Percentiles rank a stretch among this genome's conserved stretches.
These are phyloP conservation scores for Posidonia oceanica DNA, from an alignment of 116 monocot species.

Conservation along the genomic window DNA sequence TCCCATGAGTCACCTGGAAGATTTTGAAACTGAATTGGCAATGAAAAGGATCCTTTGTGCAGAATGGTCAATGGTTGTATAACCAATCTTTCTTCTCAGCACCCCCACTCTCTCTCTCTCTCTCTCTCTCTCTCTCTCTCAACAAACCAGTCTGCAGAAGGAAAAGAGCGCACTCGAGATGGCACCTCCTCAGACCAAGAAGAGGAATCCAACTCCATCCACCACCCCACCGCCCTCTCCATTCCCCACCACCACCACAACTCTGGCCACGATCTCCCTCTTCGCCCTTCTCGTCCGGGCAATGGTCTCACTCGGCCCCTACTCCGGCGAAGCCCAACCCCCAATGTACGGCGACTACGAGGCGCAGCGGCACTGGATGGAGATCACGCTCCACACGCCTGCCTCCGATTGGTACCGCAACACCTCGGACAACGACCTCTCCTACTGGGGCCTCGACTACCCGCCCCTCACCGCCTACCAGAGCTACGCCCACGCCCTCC, in stretches of 20 bases:
- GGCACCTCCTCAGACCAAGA: no score
- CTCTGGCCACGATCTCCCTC: conserved; percentile 23
- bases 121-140: no score
- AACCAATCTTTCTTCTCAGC: no score
- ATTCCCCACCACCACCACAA: not conserved
- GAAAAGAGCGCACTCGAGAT: no score
- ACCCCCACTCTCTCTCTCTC: no score
- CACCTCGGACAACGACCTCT: conserved; percentile 54
- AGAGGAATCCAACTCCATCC: no score
- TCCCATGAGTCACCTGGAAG: no score
- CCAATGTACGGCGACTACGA: conserved; percentile 94
- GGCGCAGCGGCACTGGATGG: conserved; percentile 99
- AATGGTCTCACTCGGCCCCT: conserved; percentile 60
- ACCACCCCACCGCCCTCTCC: not conserved
- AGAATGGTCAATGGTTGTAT: no score
- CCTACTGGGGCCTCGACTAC: conserved; percentile 97
- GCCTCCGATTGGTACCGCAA: conserved; percentile 73
- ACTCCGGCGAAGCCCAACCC: conserved; percentile 59
- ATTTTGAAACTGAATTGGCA: no score
- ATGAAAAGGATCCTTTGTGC: no score
- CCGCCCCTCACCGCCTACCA: conserved; percentile 97
- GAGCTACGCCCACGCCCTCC: conserved; percentile 49
- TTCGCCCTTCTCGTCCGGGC: conserved; percentile 52
- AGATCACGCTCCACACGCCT: conserved; percentile 82
- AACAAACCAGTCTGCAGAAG: no score